Percentiles rank a stretch among this genome's conserved stretches.
Conservation (phyloP, 1,284 basidiomycete species). For the Cryptococcus depauperatus region DNA sequence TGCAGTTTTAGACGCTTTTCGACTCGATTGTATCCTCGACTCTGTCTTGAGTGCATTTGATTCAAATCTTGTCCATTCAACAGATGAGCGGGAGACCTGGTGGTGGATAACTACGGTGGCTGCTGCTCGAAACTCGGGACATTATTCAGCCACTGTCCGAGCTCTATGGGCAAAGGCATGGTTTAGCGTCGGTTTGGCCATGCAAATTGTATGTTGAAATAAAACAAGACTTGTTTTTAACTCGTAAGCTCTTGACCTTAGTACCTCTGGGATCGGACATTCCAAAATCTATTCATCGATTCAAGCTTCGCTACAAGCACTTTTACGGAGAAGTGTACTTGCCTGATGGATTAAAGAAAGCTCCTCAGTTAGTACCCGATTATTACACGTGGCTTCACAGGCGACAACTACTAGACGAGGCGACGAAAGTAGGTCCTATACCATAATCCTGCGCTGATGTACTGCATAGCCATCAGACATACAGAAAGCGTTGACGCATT, state of each 20-base stretch:
- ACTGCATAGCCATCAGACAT: too few relatives aligned
- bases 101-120: conserved; percentile 30
- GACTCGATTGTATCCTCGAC: conserved; percentile 34
- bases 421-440: too few relatives aligned
- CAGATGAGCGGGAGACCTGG: conserved; percentile 27
- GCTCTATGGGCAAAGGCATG: conserved; percentile 21
- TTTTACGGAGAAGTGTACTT: conserved; percentile 10
- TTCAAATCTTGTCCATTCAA: conserved; percentile 15
- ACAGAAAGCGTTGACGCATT: too few relatives aligned
- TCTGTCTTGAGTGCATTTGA: conserved; percentile 22
- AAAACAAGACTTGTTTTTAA: background rate
- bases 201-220: conserved; percentile 28
- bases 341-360: conserved; percentile 1
- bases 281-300: conserved; percentile 7
- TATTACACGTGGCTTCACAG: too few relatives aligned
- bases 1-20: conserved; percentile 6
- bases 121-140: background rate
- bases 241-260: conserved; percentile 13
- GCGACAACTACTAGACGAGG: too few relatives aligned
- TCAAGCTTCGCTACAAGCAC: conserved; percentile 24
- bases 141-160: conserved; percentile 14
- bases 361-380: too few relatives aligned
- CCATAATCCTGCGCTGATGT: too few relatives aligned
- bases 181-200: conserved; percentile 17
- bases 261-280: background rate